Conservation (phyloP, 805 yeast species). For the Cyberlindnera lachancei region DNA sequence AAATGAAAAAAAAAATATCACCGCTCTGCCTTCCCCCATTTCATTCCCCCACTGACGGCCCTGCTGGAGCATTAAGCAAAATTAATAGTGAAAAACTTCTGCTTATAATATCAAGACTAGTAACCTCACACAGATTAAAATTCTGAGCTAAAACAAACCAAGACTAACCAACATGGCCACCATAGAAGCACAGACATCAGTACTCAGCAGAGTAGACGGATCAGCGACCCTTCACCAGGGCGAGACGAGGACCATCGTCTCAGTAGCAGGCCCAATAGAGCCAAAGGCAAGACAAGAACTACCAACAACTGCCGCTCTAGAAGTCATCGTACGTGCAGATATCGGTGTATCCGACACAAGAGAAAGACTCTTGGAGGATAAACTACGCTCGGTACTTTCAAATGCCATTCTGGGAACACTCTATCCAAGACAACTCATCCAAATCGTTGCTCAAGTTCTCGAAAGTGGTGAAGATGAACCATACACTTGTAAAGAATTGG, state of each 20-base stretch:
- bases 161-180: too few species aligned
- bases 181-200: conserved; percentile 11
- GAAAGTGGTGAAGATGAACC: conserved; percentile 41
- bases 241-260: conserved; percentile 52
- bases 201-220: conserved; percentile 66
- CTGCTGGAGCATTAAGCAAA: too few species aligned
- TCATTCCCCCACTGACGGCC: too few species aligned
- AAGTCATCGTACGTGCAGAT: conserved; percentile 72
- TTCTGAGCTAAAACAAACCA: too few species aligned
- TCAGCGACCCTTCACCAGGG: conserved; percentile 54
- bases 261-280: conserved; percentile 91
- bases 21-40: too few species aligned
- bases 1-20: too few species aligned
- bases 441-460: conserved; percentile 58
- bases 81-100: too few species aligned
- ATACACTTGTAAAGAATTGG: conserved; percentile 19
- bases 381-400: conserved; percentile 52
- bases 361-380: conserved; percentile 71
- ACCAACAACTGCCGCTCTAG: conserved; percentile 72
- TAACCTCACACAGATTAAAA: too few species aligned
- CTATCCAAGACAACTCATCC: conserved; percentile 76
- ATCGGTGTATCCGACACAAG: conserved; percentile 67
- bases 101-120: too few species aligned
- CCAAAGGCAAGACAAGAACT: conserved; percentile 75
- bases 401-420: conserved; percentile 51